Evolutionary conservation across 2,329 filamentous ascomycete species (phyloP).

Genomic region (Scedosporium apiospermum): DNA sequence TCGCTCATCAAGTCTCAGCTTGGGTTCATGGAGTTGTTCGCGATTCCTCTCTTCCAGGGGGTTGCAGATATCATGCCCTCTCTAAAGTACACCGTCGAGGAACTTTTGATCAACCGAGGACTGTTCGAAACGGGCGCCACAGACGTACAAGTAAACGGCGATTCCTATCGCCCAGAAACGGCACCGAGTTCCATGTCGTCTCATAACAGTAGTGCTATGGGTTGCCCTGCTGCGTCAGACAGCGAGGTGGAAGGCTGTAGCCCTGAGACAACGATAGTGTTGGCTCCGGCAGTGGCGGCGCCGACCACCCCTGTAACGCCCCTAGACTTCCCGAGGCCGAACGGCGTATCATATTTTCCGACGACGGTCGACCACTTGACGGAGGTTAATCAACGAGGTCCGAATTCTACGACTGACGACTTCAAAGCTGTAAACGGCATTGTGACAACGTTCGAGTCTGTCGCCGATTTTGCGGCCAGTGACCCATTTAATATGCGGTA

Average conservation of each 20-base stretch:
- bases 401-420: neutral
- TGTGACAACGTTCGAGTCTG: constrained; percentile 33
- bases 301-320: neutral
- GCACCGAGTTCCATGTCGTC: neutral
- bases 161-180: neutral
- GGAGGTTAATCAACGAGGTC: neutral
- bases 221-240: neutral
- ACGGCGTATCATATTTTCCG: constrained; percentile 13
- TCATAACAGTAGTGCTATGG: neutral
- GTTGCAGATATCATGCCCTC: constrained; percentile 78
- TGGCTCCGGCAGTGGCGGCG: constrained; percentile 9
- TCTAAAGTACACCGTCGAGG: constrained; percentile 74
- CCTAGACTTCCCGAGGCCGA: constrained; percentile 8
- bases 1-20: constrained; percentile 84
- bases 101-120: constrained; percentile 32
- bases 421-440: constrained; percentile 19
- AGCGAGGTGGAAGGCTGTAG: neutral
- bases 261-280: constrained; percentile 7
- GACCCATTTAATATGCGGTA: constrained; percentile 35
- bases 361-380: neutral
- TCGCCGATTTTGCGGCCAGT: constrained; percentile 37
- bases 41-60: constrained; percentile 80
- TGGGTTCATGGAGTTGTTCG: constrained; percentile 94
- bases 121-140: constrained; percentile 14
- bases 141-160: constrained; percentile 6